phyloP scores from a whole-genome alignment of 2,329 filamentous ascomycete genomes.

The Phialocephala subalpina region DNA sequence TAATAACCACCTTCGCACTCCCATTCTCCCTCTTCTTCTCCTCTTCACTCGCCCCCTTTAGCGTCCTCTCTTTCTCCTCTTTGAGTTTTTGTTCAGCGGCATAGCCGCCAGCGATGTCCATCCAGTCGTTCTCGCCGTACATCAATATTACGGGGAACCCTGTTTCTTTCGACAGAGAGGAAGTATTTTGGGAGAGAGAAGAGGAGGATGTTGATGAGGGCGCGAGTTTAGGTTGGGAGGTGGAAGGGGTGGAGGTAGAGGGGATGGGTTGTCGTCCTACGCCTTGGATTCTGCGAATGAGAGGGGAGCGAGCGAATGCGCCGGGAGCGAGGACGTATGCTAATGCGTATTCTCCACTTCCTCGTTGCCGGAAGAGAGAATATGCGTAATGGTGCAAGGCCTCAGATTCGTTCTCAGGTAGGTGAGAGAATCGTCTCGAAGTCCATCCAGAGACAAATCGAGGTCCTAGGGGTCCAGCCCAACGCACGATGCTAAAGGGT shows the following conservation, averaged over 20 bases:
- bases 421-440: conserved; percentile 87
- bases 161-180: conserved; percentile 48
- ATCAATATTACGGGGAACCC: conserved; percentile 89
- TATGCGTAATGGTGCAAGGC: conserved; percentile 94
- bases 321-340: conserved; percentile 93
- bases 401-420: conserved; percentile 81
- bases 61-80: conserved; percentile 65
- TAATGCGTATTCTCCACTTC: conserved; percentile 92
- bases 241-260: conserved; percentile 26
- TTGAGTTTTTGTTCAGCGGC: conserved; percentile 83
- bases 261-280: conserved; percentile 76
- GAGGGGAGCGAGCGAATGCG: conserved; percentile 85
- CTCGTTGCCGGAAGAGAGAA: conserved; percentile 89
- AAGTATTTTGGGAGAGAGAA: conserved; percentile 6
- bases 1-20: conserved; percentile 81
- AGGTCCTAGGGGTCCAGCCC: conserved; percentile 88
- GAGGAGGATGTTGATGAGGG: conserved; percentile 18
- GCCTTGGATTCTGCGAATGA: conserved; percentile 86
- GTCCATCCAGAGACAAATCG: conserved; percentile 96
- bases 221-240: not conserved
- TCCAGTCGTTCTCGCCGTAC: conserved; percentile 99
- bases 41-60: conserved; percentile 69
- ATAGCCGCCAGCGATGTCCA: conserved; percentile 89
- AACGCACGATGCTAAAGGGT: conserved; percentile 89
- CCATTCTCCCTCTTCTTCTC: conserved; percentile 79